Conservation (phyloP, 2,329 filamentous ascomycete genomes). For the Penicillium sp. region DNA sequence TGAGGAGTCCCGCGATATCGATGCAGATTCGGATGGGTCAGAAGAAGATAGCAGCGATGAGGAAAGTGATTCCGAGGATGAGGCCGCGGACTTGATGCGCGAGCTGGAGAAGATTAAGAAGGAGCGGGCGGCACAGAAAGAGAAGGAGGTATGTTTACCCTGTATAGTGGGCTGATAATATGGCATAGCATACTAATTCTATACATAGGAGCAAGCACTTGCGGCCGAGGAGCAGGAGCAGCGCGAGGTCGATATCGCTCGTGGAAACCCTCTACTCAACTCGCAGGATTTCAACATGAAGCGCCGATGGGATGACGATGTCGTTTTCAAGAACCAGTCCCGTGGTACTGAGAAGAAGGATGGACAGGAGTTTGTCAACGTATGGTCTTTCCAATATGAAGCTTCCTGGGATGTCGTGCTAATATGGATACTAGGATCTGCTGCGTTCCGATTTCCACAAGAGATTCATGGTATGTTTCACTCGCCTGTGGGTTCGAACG, state of each 20-base stretch:
- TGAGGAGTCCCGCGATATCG: constrained; percentile 84
- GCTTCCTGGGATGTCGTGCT: constrained; percentile 21
- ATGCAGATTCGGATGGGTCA: constrained; percentile 74
- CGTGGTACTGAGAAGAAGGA: constrained; percentile 90
- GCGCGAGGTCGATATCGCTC: constrained; percentile 83
- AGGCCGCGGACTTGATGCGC: constrained; percentile 85
- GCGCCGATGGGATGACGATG: constrained; percentile 90
- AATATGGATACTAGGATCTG: constrained; percentile 65
- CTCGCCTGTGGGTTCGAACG: background rate
- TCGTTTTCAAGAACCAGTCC: constrained; percentile 99
- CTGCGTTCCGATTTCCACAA: constrained; percentile 96
- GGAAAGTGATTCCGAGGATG: constrained; percentile 74
- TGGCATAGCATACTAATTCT: constrained; percentile 17
- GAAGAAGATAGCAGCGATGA: constrained; percentile 64
- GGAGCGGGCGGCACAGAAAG: constrained; percentile 79
- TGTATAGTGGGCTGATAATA: background rate
- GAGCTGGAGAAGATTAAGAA: constrained; percentile 93
- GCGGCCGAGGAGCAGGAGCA: constrained; percentile 81
- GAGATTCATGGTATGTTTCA: constrained; percentile 76
- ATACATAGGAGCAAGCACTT: constrained; percentile 71
- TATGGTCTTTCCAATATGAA: constrained; percentile 47
- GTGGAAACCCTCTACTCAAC: constrained; percentile 91
- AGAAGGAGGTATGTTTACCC: constrained; percentile 63
- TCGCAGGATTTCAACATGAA: constrained; percentile 88
- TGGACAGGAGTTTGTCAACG: constrained; percentile 97